Evolutionary conservation across 352 stramenopile genomes (phyloP).

Genomic region (Phytophthora pistaciae): DNA sequence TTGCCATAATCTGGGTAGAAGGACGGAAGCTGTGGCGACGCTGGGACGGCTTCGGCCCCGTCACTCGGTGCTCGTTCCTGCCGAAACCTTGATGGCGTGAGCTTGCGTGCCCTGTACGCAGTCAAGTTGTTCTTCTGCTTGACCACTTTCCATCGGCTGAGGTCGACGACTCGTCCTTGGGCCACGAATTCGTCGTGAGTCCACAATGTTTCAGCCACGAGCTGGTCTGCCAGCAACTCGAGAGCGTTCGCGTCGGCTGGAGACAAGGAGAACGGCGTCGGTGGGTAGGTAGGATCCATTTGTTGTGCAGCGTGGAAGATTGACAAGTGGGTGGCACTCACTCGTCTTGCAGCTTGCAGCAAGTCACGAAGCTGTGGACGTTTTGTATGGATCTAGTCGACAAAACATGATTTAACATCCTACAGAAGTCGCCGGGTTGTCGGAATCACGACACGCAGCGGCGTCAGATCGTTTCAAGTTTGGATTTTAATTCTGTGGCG

Average conservation of each 20-base stretch:
- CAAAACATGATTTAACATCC: conserved; percentile 6
- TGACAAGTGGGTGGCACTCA: conserved; percentile 14
- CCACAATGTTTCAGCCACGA: conserved; percentile 61
- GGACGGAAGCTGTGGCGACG: conserved; percentile 34
- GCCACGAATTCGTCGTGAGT: conserved; percentile 56
- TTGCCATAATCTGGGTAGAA: conserved; percentile 20
- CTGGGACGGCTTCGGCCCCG: conserved; percentile 27
- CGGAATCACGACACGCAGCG: no score
- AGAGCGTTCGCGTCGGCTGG: conserved; percentile 12
- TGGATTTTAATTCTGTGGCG: conserved; percentile 3
- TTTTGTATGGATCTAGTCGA: conserved; percentile 3
- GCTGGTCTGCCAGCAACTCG: conserved; percentile 48
- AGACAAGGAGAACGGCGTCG: conserved; percentile 16
- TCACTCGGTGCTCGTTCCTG: conserved; percentile 26
- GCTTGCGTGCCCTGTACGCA: conserved; percentile 50
- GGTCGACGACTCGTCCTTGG: conserved; percentile 41
- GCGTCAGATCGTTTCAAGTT: no score
- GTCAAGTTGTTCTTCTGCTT: conserved; percentile 57
- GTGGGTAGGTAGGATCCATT: conserved; percentile 26
- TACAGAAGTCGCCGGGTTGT: conserved; percentile 15
- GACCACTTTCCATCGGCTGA: conserved; percentile 55
- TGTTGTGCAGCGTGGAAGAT: conserved; percentile 20
- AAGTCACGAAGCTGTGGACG: background rate
- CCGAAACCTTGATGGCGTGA: background rate
- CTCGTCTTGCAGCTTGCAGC: background rate